Conservation (phyloP, 2,329 filamentous ascomycete species). For the Didymella pinodella region DNA sequence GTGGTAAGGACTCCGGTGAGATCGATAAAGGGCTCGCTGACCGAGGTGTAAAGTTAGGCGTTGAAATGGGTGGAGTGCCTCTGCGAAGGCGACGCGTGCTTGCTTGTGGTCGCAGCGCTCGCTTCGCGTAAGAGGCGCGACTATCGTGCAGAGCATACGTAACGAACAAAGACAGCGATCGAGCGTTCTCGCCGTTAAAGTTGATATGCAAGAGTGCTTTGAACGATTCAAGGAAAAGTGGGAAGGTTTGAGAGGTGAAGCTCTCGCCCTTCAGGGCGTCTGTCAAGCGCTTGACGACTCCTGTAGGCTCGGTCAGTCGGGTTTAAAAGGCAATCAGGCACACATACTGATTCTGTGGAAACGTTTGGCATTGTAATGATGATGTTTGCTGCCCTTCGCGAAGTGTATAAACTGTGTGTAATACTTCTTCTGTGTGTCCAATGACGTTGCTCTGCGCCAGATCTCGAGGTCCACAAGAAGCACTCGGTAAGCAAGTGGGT, state of each 20-base stretch:
- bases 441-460: conserved; percentile 78
- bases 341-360: conserved; percentile 86
- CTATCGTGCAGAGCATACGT: conserved; percentile 85
- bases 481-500: conserved; percentile 91
- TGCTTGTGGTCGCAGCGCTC: conserved; percentile 45
- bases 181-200: conserved; percentile 82
- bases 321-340: background rate
- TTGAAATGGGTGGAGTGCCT: conserved; percentile 37
- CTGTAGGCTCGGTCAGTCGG: conserved; percentile 56
- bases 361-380: conserved; percentile 88
- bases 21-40: conserved; percentile 43
- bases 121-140: conserved; percentile 53
- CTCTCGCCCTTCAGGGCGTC: conserved; percentile 89
- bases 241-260: conserved; percentile 74
- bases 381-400: conserved; percentile 87
- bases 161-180: conserved; percentile 88
- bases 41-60: conserved; percentile 41
- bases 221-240: conserved; percentile 80
- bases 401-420: conserved; percentile 92
- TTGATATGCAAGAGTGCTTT: conserved; percentile 80
- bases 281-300: conserved; percentile 86
- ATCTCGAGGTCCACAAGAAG: conserved; percentile 91
- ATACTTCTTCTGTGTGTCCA: conserved; percentile 83
- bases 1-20: conserved; percentile 25
- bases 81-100: conserved; percentile 44